phyloP scores from a whole-genome alignment of 2,329 filamentous ascomycete species.

The Xylariaceae sp. region DNA sequence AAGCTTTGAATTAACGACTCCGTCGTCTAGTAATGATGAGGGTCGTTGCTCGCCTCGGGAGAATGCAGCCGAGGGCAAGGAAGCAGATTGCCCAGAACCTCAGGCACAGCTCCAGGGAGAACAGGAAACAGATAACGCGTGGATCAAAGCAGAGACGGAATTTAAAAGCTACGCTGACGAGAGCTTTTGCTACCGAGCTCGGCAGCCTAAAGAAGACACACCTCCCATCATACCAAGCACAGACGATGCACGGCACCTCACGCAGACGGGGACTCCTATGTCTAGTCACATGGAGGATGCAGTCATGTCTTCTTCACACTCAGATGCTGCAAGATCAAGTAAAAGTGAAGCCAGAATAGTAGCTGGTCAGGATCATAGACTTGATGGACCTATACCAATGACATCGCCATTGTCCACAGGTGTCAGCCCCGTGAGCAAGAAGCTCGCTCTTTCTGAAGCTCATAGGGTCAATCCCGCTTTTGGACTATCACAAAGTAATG shows the following conservation, averaged over 20 bases:
- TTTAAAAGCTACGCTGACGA: conserved; percentile 27
- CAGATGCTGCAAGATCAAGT: not conserved
- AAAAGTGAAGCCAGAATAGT: too few relatives aligned
- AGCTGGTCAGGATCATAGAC: too few relatives aligned
- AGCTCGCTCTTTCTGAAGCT: too few relatives aligned
- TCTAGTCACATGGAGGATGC: conserved; percentile 11
- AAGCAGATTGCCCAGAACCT: not conserved
- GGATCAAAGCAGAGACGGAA: conserved; percentile 9
- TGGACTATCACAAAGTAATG: too few relatives aligned
- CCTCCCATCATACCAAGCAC: not conserved
- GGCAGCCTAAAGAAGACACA: conserved; percentile 16
- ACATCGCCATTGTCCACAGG: too few relatives aligned
- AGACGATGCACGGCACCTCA: conserved; percentile 2
- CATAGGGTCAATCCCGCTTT: too few relatives aligned
- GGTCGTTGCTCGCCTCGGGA: too few relatives aligned
- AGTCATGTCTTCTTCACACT: not conserved
- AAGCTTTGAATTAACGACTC: conserved; percentile 28
- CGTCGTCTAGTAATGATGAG: conserved; percentile 23
- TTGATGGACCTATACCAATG: too few relatives aligned
- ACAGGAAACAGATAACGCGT: not conserved
- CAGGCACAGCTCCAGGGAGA: conserved; percentile 1
- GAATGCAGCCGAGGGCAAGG: not conserved
- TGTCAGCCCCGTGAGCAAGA: too few relatives aligned
- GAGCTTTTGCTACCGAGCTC: conserved; percentile 31
- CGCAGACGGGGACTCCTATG: conserved; percentile 16